A percentile compares a stretch with the other conserved stretches of the same genome.
phyloP scores from a whole-genome alignment of 2,329 filamentous ascomycete genomes.

The Monosporascus sp. region DNA sequence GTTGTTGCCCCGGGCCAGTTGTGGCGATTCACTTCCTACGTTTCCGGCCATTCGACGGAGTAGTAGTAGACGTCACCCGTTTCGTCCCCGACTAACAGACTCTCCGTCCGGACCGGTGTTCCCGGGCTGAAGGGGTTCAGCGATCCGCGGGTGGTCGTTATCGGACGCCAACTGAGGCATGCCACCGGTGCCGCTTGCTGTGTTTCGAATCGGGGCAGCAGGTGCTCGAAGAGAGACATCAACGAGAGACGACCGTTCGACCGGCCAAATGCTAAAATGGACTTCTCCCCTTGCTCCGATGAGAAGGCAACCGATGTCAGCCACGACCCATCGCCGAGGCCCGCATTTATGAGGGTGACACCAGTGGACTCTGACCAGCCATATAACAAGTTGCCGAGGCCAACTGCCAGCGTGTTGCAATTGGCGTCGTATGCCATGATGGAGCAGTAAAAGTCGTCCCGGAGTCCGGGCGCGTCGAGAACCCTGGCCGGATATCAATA shows the following conservation, averaged over 20 bases:
- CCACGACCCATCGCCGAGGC: conserved; percentile 45
- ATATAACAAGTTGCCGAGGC: conserved; percentile 73
- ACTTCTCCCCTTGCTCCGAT: conserved; percentile 66
- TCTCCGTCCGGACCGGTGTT: conserved; percentile 63
- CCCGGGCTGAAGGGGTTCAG: conserved; percentile 42
- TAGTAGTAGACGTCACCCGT: conserved; percentile 81
- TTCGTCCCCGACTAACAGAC: conserved; percentile 83
- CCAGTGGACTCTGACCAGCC: conserved; percentile 78
- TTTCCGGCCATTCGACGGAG: conserved; percentile 74
- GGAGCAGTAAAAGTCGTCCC: conserved; percentile 95
- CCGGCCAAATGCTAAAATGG: conserved; percentile 79
- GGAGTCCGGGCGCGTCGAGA: conserved; percentile 80
- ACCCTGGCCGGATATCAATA: conserved; percentile 51
- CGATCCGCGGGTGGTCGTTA: conserved; percentile 46
- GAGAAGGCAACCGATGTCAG: conserved; percentile 91
- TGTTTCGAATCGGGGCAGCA: conserved; percentile 67
- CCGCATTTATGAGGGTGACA: conserved; percentile 50
- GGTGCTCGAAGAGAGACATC: conserved; percentile 67
- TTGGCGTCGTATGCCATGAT: conserved; percentile 78
- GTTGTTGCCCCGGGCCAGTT: conserved; percentile 75
- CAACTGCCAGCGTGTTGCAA: conserved; percentile 74
- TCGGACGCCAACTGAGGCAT: conserved; percentile 77
- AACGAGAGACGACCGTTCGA: conserved; percentile 72
- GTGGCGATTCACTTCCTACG: conserved; percentile 57
- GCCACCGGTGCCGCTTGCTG: conserved; percentile 68